Evolutionary conservation across 768 basidiomycete genomes (phyloP).

Genomic region (Termitomyces sp.): DNA sequence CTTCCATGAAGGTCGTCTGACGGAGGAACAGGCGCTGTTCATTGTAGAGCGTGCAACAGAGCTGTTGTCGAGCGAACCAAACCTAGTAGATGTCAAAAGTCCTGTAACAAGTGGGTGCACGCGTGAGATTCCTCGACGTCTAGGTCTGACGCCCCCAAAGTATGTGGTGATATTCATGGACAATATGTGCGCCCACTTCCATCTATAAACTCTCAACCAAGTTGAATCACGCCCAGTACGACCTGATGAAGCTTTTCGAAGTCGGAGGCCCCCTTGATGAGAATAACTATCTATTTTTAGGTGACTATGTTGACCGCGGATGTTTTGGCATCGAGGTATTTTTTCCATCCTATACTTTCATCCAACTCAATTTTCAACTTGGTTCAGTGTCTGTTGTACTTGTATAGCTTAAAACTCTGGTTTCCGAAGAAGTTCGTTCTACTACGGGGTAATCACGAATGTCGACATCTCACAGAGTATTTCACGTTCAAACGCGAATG

Average conservation of each 20-base stretch:
- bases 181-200: slow-evolving; percentile 68
- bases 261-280: slow-evolving; percentile 83
- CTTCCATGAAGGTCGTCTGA: slow-evolving; percentile 77
- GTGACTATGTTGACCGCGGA: slow-evolving; percentile 96
- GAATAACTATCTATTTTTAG: slow-evolving; percentile 88
- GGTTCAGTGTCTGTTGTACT: slow-evolving; percentile 77
- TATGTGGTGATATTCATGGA: slow-evolving; percentile 96
- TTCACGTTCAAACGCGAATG: slow-evolving; percentile 98
- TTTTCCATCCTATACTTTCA: slow-evolving; percentile 1
- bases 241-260: slow-evolving; percentile 97
- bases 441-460: slow-evolving; percentile 96
- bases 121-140: background rate
- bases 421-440: slow-evolving; percentile 79
- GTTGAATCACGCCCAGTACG: slow-evolving; percentile 53
- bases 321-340: slow-evolving; percentile 71
- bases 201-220: background rate
- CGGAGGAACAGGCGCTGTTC: slow-evolving; percentile 79
- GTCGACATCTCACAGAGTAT: slow-evolving; percentile 93
- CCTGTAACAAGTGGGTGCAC: slow-evolving; percentile 81
- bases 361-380: slow-evolving; percentile 16
- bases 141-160: slow-evolving; percentile 31
- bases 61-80: slow-evolving; percentile 70
- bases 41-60: slow-evolving; percentile 69
- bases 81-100: slow-evolving; percentile 80
- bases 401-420: slow-evolving; percentile 90